Conservation (phyloP, 345 rosid genomes). For the Euclidium syriacum region DNA sequence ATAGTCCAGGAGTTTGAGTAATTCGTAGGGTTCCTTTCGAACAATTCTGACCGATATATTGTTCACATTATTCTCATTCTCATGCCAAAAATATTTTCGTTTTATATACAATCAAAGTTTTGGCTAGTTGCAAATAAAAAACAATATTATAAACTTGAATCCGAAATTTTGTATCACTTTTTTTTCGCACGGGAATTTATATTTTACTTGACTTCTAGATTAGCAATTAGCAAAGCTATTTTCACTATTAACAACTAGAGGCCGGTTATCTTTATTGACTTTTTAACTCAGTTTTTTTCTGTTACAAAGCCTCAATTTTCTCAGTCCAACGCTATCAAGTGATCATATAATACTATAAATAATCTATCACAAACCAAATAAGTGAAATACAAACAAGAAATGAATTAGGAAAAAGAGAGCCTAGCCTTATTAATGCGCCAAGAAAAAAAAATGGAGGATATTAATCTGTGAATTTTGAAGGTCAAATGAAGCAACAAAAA, state of each 20-base stretch:
- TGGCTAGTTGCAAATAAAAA: no score
- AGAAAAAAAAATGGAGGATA: background rate
- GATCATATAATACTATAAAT: background rate
- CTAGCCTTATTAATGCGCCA: background rate
- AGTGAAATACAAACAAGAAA: background rate
- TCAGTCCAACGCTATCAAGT: background rate
- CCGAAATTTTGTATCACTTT: no score
- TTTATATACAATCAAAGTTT: no score
- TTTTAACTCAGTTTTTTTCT: background rate
- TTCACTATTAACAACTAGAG: conserved; percentile 15
- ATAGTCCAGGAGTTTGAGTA: no score
- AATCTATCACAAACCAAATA: background rate
- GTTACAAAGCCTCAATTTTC: conserved; percentile 16
- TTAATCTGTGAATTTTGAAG: background rate
- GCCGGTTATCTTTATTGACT: conserved; percentile 33
- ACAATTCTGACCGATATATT: no score
- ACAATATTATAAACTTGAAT: no score
- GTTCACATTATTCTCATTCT: no score
- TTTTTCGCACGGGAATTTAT: no score
- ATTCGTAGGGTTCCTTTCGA: no score
- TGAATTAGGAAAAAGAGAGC: background rate
- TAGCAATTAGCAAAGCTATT: conserved; percentile 16
- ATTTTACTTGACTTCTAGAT: conserved; percentile 4
- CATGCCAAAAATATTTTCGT: no score
- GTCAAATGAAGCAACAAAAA: background rate